A percentile compares a stretch with the other conserved stretches of the same genome.
Conservation (phyloP, 192 early-diverging fungal genomes). For the Backusella sp. region DNA sequence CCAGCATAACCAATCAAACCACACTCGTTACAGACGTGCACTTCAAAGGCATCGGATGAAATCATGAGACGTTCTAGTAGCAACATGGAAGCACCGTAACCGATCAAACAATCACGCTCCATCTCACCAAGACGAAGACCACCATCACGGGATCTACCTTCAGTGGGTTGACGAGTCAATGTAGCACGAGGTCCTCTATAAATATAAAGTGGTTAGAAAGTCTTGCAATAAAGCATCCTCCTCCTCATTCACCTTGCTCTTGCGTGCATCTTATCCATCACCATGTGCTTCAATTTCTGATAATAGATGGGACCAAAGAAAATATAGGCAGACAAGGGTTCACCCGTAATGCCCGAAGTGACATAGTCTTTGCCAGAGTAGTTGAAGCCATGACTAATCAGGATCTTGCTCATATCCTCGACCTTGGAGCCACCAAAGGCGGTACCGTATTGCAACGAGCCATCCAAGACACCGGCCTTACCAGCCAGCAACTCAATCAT, state of each 20-base stretch:
- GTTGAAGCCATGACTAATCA: conserved; percentile 90
- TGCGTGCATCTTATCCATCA: conserved; percentile 99
- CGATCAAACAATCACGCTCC: conserved; percentile 98
- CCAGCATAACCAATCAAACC: conserved; percentile 87
- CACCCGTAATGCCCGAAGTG: conserved; percentile 88
- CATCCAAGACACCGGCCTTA: conserved; percentile 92
- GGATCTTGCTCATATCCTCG: conserved; percentile 92
- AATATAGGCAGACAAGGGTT: conserved; percentile 91
- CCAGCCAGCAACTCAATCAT: conserved; percentile 98
- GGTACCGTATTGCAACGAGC: conserved; percentile 93
- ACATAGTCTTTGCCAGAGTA: conserved; percentile 98
- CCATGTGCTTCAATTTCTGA: conserved; percentile 99
- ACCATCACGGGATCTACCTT: conserved; percentile 96
- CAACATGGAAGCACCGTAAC: conserved; percentile 92
- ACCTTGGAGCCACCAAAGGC: conserved; percentile 94
- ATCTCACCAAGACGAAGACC: conserved; percentile 97
- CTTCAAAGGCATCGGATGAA: conserved; percentile 91
- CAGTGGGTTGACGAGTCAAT: conserved; percentile 93
- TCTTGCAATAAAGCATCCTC: neutral
- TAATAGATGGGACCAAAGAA: conserved; percentile 98
- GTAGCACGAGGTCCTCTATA: conserved; percentile 83
- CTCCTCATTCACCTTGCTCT: conserved; percentile 58
- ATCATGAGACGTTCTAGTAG: conserved; percentile 92
- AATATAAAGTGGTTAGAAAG: neutral
- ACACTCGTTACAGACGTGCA: conserved; percentile 87